phyloP scores from a whole-genome alignment of 176 grass and related monocot species.

The barley (Hordeum vulgare) region MorexV3_pseudomolecules_assembly NC_058524.1:556060896-556061395 shows the following conservation, averaged over 20 bases:
- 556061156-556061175: slow-evolving; percentile 9
- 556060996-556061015: slow-evolving; percentile 10
- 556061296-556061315: slow-evolving; percentile 53
- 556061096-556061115: background rate
- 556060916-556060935: background rate
- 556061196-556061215: slow-evolving; percentile 23
- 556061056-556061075: background rate
- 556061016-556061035: background rate
- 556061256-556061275: background rate
- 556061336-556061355: slow-evolving; percentile 60
- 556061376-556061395: slow-evolving; percentile 31
- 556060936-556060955: slow-evolving; percentile 8
- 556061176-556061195: slow-evolving; percentile 40
- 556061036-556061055: background rate
- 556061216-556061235: background rate
- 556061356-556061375: slow-evolving; percentile 19
- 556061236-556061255: background rate
- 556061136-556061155: slow-evolving; percentile 18
- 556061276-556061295: slow-evolving; percentile 13
- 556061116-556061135: slow-evolving; percentile 17
- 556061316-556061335: slow-evolving; percentile 88
- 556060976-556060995: background rate
- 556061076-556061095: slow-evolving; percentile 4
- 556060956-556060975: background rate
- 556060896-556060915: slow-evolving; percentile 35